Percentiles rank a stretch among this genome's conserved stretches.
These are phyloP conservation scores for Cyberlindnera americana DNA, from an alignment of 805 yeast species.

Conservation along the genomic window DNA sequence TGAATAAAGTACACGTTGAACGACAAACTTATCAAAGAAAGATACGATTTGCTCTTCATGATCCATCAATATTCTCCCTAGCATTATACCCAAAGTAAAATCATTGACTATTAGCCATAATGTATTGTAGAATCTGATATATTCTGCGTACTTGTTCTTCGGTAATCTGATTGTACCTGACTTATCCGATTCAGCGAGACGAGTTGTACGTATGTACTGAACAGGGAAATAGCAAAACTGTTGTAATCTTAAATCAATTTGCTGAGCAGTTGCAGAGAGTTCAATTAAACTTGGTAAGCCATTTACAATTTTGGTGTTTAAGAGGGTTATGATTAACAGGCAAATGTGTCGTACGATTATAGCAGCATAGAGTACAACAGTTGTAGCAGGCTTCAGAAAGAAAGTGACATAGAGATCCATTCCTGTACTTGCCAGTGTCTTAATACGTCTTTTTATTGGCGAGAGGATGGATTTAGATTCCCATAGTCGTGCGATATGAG, in stretches of 20 bases:
- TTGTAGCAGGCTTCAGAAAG: slow-evolving; percentile 17
- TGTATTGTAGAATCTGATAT: slow-evolving; percentile 78
- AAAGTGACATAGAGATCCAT: not conserved
- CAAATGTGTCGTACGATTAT: slow-evolving; percentile 17
- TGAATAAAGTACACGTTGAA: slow-evolving; percentile 41
- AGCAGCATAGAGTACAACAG: slow-evolving; percentile 8
- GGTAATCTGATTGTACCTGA: slow-evolving; percentile 32
- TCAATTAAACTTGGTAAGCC: slow-evolving; percentile 32
- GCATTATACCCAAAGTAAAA: slow-evolving; percentile 63
- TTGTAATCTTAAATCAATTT: slow-evolving; percentile 70
- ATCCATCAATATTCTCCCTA: slow-evolving; percentile 46
- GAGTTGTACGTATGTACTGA: slow-evolving; percentile 59
- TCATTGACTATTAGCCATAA: slow-evolving; percentile 88
- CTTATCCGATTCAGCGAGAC: slow-evolving; percentile 21
- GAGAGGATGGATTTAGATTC: slow-evolving; percentile 4
- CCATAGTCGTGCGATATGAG: slow-evolving; percentile 19
- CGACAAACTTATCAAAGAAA: slow-evolving; percentile 28
- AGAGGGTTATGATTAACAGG: slow-evolving; percentile 16
- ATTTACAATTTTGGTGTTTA: slow-evolving; percentile 30
- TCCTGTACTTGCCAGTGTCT: not conserved
- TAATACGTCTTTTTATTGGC: not conserved
- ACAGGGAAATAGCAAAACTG: slow-evolving; percentile 77
- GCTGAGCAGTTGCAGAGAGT: slow-evolving; percentile 65
- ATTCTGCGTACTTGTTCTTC: slow-evolving; percentile 51
- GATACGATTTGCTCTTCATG: slow-evolving; percentile 29